Conservation (phyloP, 768 basidiomycete genomes). For the Heimioporus sp. region DNA sequence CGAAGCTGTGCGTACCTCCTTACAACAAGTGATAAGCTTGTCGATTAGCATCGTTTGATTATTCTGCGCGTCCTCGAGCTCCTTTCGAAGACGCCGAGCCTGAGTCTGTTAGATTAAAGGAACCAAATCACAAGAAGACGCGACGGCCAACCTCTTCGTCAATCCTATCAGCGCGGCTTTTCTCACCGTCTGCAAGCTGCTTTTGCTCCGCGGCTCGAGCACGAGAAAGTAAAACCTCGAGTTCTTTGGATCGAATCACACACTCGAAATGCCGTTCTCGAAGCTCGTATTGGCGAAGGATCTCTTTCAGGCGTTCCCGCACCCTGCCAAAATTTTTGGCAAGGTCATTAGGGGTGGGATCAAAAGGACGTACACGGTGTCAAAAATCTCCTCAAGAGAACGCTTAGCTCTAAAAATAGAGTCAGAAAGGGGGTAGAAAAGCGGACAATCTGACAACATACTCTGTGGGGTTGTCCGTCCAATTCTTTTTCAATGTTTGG, state of each 20-base stretch:
- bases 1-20: conserved; percentile 59
- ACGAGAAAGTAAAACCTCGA: conserved; percentile 82
- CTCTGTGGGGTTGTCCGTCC: conserved; percentile 76
- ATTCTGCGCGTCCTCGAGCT: conserved; percentile 77
- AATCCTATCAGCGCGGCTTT: conserved; percentile 57
- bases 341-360: neutral
- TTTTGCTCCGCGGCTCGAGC: conserved; percentile 88
- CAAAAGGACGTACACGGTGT: conserved; percentile 63
- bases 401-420: conserved; percentile 55
- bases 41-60: conserved; percentile 80
- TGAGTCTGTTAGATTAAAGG: conserved; percentile 27
- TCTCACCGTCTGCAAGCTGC: conserved; percentile 77
- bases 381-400: conserved; percentile 81
- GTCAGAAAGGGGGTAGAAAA: neutral
- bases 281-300: conserved; percentile 84
- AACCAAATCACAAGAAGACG: conserved; percentile 2
- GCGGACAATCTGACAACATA: conserved; percentile 35
- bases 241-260: conserved; percentile 87
- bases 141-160: conserved; percentile 67
- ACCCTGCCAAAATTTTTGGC: conserved; percentile 45
- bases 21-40: conserved; percentile 81
- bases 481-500: conserved; percentile 76
- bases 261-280: conserved; percentile 92
- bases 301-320: conserved; percentile 82
- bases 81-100: conserved; percentile 68